A percentile compares a stretch with the other conserved stretches of the same genome.
Conservation (phyloP, 352 stramenopile genomes). For the Globisporangium cederbergense region DNA sequence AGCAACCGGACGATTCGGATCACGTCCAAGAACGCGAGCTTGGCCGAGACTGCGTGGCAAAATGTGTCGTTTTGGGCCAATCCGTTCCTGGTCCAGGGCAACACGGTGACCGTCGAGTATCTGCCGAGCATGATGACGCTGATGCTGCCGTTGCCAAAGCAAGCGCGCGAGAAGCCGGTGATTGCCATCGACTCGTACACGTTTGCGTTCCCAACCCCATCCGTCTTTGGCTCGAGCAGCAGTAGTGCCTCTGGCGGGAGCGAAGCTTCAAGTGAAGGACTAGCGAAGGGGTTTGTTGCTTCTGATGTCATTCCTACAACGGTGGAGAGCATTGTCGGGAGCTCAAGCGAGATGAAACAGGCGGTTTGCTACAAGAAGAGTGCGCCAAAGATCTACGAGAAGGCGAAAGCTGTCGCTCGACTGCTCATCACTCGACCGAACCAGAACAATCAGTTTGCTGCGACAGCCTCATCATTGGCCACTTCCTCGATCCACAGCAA, state of each 20-base stretch:
- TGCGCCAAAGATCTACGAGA: conserved; percentile 51
- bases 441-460: not conserved
- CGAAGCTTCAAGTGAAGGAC: not conserved
- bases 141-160: conserved; percentile 28
- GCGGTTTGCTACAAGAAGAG: conserved; percentile 54
- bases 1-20: conserved; percentile 9
- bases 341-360: conserved; percentile 46
- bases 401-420: conserved; percentile 42
- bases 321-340: conserved; percentile 45
- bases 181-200: conserved; percentile 42
- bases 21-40: conserved; percentile 16
- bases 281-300: no score
- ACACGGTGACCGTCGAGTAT: conserved; percentile 44
- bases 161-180: conserved; percentile 21
- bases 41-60: conserved; percentile 1
- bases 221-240: not conserved
- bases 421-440: conserved; percentile 38
- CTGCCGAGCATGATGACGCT: conserved; percentile 46
- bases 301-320: not conserved
- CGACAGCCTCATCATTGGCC: no score
- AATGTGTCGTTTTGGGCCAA: conserved; percentile 33
- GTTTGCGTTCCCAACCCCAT: conserved; percentile 18
- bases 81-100: conserved; percentile 38
- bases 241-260: not conserved
- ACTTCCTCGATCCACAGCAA: not conserved